A percentile compares a stretch with the other conserved stretches of the same genome.
Evolutionary conservation across 208 protist species (phyloP).

Genomic region (Strigomonas galati): DNA sequence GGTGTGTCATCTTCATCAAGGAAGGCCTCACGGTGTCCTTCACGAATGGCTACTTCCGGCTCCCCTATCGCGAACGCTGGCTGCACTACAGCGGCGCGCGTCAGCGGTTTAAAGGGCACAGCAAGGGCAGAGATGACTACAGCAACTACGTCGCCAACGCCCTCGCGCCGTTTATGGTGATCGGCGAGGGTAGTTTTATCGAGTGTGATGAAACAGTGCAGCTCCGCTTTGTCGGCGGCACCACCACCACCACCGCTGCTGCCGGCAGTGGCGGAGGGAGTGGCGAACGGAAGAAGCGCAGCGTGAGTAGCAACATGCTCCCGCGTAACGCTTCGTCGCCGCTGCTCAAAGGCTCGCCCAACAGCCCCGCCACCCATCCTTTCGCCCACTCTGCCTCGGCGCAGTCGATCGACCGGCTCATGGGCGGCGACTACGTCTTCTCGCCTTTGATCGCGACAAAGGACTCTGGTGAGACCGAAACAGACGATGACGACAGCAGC

Average conservation of each 20-base stretch:
- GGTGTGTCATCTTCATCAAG: slow-evolving; percentile 12
- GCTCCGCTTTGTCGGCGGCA: slow-evolving; percentile 34
- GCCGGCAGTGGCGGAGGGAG: background rate
- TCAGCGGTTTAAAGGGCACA: background rate
- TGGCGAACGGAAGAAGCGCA: background rate
- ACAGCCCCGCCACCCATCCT: background rate
- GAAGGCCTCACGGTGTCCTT: slow-evolving; percentile 66
- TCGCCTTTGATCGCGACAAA: background rate
- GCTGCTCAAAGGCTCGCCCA: background rate
- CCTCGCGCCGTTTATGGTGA: slow-evolving; percentile 63
- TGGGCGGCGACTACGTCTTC: background rate
- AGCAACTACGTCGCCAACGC: background rate
- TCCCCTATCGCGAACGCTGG: slow-evolving; percentile 31
- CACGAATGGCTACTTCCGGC: slow-evolving; percentile 46
- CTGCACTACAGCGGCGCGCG: slow-evolving; percentile 20
- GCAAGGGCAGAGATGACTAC: background rate
- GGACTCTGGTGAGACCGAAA: background rate
- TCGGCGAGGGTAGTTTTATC: slow-evolving; percentile 77
- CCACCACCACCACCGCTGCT: background rate
- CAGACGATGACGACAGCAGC: background rate
- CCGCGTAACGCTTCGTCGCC: background rate
- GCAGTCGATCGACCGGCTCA: background rate
- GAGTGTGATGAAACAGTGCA: slow-evolving; percentile 39
- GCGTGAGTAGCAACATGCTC: background rate
- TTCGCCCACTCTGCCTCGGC: background rate